Evolutionary conservation across 805 yeast species (phyloP).

Genomic region (Metschnikowia colocasiae): DNA sequence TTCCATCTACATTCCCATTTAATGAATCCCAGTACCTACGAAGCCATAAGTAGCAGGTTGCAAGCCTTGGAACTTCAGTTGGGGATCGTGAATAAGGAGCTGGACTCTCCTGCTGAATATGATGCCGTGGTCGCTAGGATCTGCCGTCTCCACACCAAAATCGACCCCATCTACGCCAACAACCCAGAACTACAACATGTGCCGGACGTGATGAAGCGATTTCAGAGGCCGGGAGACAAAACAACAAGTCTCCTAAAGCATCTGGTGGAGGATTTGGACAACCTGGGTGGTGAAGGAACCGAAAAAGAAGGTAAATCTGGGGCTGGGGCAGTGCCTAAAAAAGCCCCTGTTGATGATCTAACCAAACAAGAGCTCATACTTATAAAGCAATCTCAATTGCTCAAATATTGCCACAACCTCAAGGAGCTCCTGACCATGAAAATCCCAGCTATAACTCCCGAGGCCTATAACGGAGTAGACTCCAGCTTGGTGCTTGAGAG

Average conservation of each 20-base stretch:
- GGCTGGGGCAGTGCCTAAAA: not conserved
- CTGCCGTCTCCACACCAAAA: conserved; percentile 10
- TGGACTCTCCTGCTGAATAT: not conserved
- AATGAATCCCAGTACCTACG: conserved; percentile 2
- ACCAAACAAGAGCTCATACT: conserved; percentile 22
- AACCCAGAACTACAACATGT: conserved; percentile 12
- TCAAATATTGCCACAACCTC: conserved; percentile 21
- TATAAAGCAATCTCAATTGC: conserved; percentile 21
- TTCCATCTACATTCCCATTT: not conserved
- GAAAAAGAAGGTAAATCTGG: not conserved
- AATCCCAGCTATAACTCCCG: conserved; percentile 11
- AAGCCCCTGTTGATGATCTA: not conserved
- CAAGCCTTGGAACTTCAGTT: conserved; percentile 8
- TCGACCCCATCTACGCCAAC: conserved; percentile 8
- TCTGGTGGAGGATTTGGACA: not conserved
- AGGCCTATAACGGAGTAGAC: conserved; percentile 4
- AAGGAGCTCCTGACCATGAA: conserved; percentile 24
- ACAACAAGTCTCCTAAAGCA: not conserved
- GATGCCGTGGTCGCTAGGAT: conserved; percentile 8
- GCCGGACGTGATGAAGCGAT: conserved; percentile 10
- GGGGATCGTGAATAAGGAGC: not conserved
- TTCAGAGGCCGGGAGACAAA: conserved; percentile 4
- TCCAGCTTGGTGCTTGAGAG: not conserved
- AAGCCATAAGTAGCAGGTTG: conserved; percentile 1
- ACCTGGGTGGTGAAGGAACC: not conserved